phyloP scores from a whole-genome alignment of 768 basidiomycete genomes.

The Hypsizygus marmoreus region DNA sequence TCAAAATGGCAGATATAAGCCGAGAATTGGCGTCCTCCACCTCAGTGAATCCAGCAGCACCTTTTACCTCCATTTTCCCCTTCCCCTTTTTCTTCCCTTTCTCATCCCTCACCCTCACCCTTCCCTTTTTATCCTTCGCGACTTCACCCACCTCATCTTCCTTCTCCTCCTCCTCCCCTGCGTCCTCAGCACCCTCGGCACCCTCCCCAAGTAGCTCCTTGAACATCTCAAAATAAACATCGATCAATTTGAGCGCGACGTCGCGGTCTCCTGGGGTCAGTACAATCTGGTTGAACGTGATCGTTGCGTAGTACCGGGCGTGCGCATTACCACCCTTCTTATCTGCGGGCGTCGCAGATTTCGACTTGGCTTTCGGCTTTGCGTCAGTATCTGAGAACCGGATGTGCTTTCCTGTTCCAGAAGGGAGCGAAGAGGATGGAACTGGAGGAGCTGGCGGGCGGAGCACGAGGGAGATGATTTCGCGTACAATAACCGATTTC shows the following conservation, averaged over 20 bases:
- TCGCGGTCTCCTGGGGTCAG: conserved; percentile 67
- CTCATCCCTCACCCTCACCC: conserved; percentile 24
- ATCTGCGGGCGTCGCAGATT: conserved; percentile 27
- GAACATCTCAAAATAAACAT: conserved; percentile 95
- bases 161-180: conserved; percentile 30
- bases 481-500: conserved; percentile 88
- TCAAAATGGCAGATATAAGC: conserved; percentile 86
- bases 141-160: conserved; percentile 36
- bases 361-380: conserved; percentile 31
- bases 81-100: conserved; percentile 40
- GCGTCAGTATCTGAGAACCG: conserved; percentile 48
- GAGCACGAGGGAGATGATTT: conserved; percentile 79
- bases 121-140: conserved; percentile 27
- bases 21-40: conserved; percentile 81
- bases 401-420: conserved; percentile 46
- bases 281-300: conserved; percentile 94
- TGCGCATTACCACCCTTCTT: conserved; percentile 62
- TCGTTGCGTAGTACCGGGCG: conserved; percentile 87
- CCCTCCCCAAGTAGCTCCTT: conserved; percentile 78
- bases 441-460: conserved; percentile 49
- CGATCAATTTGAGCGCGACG: conserved; percentile 77
- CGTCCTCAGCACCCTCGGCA: conserved; percentile 22
- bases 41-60: no score
- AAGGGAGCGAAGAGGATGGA: conserved; percentile 34
- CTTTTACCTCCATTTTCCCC: conserved; percentile 33